Base-by-base conservation (phyloP, 2,329 filamentous ascomycete species). In the Sarocladium kiliense region DNA sequence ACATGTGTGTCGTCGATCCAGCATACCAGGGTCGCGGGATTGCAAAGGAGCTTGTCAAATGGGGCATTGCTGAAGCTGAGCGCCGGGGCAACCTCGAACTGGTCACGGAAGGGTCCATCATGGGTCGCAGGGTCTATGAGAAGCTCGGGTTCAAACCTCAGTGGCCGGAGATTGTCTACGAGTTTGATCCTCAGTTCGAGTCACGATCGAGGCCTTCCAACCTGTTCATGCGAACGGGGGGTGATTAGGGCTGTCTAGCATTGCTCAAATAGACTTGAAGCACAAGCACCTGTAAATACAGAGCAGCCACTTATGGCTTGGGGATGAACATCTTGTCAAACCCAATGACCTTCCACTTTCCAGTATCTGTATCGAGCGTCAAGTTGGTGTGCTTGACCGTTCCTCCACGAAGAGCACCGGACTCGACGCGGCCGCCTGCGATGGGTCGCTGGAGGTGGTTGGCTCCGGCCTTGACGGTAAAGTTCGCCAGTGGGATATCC, bases 401-500 rank as follows among this genome's bases (percentile, higher is more conserved):
- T 6, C 74, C 80, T 23, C 69, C 72, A 63, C 78, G 80, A 59
- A 87, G 63, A 30, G 74, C 78, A 1, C 84, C 84, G 53, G 77
- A 78, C 68, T 85, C 76, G 1, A 70, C 76, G 16, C 61, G 58
- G 0, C 76, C 77, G 1, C 73, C 72, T 0, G 63, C 71, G 19
- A 77, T 68, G 6, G 73, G 68, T 3, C 75, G 68, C 14, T 69
- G 62, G 47, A 89, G 64, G 58, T 72, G 77, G 61, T 88, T 89
- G 56, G 76, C 84, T 0, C 84, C 85, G 25, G 69, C 76, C 58
- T 77, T 66, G 9, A 90, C 84, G 0, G 85, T 87, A 64, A 90
- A 90, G 65, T 87, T 88, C 1, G 85, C 86, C 19, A 90, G 68
- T 1, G 80, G 76, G 42, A 89, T 77, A 64, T 90, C 87, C 66